Base-by-base conservation (phyloP, 768 basidiomycete genomes). In the Termitomyces sp. region DNA sequence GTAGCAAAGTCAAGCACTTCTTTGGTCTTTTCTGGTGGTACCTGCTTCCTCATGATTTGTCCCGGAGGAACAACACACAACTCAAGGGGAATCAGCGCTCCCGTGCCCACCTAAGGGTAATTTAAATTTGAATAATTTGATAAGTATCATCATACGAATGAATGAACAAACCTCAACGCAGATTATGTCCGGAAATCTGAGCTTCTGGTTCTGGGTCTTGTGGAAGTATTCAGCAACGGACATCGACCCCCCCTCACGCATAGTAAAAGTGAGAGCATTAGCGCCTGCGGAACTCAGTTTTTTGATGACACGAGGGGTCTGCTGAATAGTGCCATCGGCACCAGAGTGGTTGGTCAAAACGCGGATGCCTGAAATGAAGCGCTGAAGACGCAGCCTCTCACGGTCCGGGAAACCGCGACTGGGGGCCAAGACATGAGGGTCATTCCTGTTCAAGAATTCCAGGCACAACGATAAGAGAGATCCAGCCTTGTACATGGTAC, bases 11-110 rank as follows among this genome's bases (percentile, higher is more conserved):
- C 79, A 0, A 88, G 73, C 3, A 89, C 86, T 2, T 80, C 76
- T 57, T 78, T 84, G 0, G 84, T 88, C 65, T 82, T 84, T 60
- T 88, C 84, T 0, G 84, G 73, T 0, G 87, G 87, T 1, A 89
- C 79, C 60, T 87, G 87, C 61, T 87, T 88, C 43, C 85, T 77
- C 83, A 87, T 87, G 54, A 88, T 84, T 59, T 89, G 88, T 0
- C 87, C 87, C 0, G 77, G 69, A 0, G 79, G 76, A 4, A 89
- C 83, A 0, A 65, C 68, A 66, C 88, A 89, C 3, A 85, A 69
- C 66, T 89, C 87, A 3, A 89, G 65, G 0, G 88, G 88, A 18
- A 88, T 74, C 22, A 85, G 62, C 5, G 86, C 85, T 5, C 85
- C 86, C 39, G 75, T 74, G 24, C 83, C 82, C 33, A 88, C 81